A percentile compares a stretch with the other conserved stretches of the same genome.
Conservation (phyloP, 2,329 filamentous ascomycete genomes). For the Epichloe gansuensis region DNA sequence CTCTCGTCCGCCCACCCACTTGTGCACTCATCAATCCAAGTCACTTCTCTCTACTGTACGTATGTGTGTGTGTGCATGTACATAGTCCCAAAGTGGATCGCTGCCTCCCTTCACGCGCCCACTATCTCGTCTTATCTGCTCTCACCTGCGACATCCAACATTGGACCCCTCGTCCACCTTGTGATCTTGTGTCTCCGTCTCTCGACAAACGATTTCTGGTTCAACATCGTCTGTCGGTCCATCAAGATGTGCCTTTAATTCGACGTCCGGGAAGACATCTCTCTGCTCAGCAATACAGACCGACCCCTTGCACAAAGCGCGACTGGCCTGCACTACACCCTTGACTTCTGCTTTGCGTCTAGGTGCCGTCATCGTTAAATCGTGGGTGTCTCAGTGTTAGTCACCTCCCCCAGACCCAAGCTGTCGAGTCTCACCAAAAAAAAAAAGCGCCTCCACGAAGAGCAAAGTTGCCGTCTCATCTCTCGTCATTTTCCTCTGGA, state of each 20-base stretch:
- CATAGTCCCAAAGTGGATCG: background rate
- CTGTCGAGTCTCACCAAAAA: background rate
- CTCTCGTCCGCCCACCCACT: background rate
- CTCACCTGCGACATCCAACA: background rate
- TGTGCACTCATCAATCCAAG: too few species aligned
- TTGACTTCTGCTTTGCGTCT: background rate
- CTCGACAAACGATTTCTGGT: background rate
- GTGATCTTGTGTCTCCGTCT: background rate
- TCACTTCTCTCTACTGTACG: too few species aligned
- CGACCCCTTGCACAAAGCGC: background rate
- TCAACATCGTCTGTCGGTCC: background rate
- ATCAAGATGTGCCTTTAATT: background rate
- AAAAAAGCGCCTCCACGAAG: background rate
- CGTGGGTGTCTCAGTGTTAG: constrained; percentile 6
- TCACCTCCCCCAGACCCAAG: constrained; percentile 2
- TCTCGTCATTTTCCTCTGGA: background rate
- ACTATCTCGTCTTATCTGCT: constrained; percentile 2
- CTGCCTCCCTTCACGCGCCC: background rate
- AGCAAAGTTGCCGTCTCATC: background rate
- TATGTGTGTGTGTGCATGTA: too few species aligned
- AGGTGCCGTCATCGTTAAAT: background rate
- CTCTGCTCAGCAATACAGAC: background rate
- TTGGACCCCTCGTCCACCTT: background rate
- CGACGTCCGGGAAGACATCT: background rate
- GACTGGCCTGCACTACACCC: background rate